phyloP scores from a whole-genome alignment of 345 rosid genomes.

The Acer negundo region DNA sequence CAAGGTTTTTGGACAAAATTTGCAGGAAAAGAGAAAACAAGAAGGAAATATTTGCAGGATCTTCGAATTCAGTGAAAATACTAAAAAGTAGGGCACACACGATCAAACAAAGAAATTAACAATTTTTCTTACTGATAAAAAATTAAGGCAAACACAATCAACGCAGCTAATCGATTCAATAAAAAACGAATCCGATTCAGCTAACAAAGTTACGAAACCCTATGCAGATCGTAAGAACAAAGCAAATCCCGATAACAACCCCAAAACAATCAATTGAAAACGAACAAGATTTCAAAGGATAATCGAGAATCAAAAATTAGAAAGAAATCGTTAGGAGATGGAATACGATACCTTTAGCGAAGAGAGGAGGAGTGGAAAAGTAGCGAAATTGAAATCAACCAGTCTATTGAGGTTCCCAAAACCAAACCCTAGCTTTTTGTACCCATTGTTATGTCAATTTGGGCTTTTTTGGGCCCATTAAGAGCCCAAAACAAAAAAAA shows the following conservation, averaged over 20 bases:
- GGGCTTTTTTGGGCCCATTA: neutral
- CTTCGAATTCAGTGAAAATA: neutral
- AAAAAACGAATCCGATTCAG: neutral
- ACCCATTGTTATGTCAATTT: neutral
- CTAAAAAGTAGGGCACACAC: neutral
- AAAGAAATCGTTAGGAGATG: neutral
- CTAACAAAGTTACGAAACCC: neutral
- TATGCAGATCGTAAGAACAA: conserved; percentile 1
- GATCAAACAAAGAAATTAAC: neutral
- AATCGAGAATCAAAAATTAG: neutral
- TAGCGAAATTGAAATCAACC: neutral
- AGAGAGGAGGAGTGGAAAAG: neutral
- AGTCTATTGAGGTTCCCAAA: neutral
- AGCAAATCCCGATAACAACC: neutral
- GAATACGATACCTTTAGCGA: neutral
- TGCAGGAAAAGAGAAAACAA: neutral
- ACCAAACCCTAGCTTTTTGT: neutral
- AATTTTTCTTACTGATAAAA: neutral
- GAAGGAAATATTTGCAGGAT: neutral
- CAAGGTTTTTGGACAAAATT: neutral
- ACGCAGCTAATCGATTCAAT: neutral
- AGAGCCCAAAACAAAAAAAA: neutral
- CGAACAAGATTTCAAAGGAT: neutral
- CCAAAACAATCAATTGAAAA: neutral
- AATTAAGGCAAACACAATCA: neutral